Base-by-base conservation (phyloP, 257 asterid species). In the Capsicum pubescens region DNA sequence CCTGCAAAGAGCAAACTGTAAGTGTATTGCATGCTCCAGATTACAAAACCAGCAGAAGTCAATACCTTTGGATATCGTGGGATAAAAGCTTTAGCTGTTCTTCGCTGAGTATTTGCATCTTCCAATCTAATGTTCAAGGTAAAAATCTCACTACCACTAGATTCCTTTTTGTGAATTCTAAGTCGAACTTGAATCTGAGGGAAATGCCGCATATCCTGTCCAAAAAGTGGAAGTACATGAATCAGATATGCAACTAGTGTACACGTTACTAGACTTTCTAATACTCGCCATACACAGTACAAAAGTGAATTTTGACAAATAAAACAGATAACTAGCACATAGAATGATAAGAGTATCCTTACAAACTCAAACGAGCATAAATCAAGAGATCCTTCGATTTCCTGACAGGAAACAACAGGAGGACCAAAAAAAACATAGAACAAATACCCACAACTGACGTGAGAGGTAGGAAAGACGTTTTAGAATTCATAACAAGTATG, bases 31-130 rank as follows among this genome's bases (percentile, higher is more conserved):
- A 55, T 26, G 81, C 82, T 85, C 68, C 64, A 77, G 17, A 79
- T 44, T 64, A 61, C 42, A 63, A 52, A 76, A 80, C 55, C 7
- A 52, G 81, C 61, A 58, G 66, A 67, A 54, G 67, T 56, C 54
- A 86, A 74, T 83, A 96, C 99, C 99, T 94, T 96, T 8, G 98
- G 97, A 85, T 91, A 96, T 59, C 95, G 98, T 66, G 98, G 98
- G 67, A 93, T 68, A 84, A 92, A 93, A 72, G 98, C 98, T 89
- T 95, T 88, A 1, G 94, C 84, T 61, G 92, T 83, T 91, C 88
- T 92, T 87, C 69, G 92, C 14, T 84, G 88, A 71, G 91, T 86
- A 42, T 91, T 88, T 32, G 87, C 81, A 83, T 86, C 91, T 85
- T 93, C 97, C 91, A 96, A 85, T 89, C 93, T 91, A 56, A 96